phyloP scores from a whole-genome alignment of 2,329 filamentous ascomycete species.

The Arthrobotrys sphaeroides region DNA sequence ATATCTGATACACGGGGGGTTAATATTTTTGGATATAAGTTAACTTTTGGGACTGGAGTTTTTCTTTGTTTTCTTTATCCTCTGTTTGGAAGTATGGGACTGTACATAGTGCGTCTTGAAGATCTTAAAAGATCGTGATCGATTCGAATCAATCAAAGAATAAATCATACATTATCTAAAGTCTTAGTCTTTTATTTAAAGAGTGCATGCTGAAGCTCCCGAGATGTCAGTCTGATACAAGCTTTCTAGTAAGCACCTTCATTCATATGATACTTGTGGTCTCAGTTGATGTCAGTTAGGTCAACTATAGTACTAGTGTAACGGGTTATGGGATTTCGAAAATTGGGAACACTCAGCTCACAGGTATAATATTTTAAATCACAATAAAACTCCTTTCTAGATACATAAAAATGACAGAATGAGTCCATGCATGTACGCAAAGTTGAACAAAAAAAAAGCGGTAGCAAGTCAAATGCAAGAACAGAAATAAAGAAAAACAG shows the following conservation, averaged over 20 bases:
- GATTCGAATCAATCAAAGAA: constrained; percentile 16
- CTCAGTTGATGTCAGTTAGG: too few species aligned
- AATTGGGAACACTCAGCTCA: constrained; percentile 21
- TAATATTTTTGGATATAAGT: constrained; percentile 6
- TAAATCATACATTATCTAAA: neutral
- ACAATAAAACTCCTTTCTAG: constrained; percentile 37
- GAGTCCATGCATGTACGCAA: neutral
- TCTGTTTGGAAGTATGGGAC: neutral
- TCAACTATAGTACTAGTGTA: too few species aligned
- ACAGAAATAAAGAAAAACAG: constrained; percentile 1
- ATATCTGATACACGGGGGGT: constrained; percentile 8
- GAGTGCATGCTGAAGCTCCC: too few species aligned
- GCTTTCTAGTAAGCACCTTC: too few species aligned
- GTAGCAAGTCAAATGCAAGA: constrained; percentile 6
- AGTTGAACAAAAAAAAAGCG: constrained; percentile 10
- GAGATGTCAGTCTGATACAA: too few species aligned
- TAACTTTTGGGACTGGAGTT: neutral
- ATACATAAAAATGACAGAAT: constrained; percentile 24
- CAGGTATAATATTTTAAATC: constrained; percentile 29
- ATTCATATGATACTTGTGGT: too few species aligned
- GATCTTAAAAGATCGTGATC: too few species aligned
- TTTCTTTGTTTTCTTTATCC: neutral
- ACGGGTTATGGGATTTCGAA: too few species aligned
- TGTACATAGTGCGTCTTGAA: neutral
- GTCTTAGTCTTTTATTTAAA: too few species aligned